Percentiles rank a stretch among this genome's conserved stretches.
Conservation (phyloP, 1,284 basidiomycete genomes). For the Austropuccinia psidii region DNA sequence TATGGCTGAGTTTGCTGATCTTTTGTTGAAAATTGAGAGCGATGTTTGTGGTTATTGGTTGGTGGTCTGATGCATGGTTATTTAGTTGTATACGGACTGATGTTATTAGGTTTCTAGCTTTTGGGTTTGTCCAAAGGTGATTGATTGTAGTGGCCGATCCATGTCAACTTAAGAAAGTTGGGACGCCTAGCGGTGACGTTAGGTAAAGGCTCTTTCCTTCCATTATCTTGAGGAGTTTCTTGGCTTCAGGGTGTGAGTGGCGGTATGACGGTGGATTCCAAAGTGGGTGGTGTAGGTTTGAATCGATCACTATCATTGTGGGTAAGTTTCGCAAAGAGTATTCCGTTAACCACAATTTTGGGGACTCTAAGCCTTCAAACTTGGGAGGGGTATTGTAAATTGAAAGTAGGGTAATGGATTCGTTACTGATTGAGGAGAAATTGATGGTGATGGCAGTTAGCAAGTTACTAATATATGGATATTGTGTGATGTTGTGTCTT, state of each 20-base stretch:
- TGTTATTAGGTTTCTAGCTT: neutral
- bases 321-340: neutral
- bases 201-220: neutral
- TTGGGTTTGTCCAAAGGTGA: neutral
- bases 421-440: no score
- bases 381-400: no score
- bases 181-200: neutral
- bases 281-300: slow-evolving; percentile 4
- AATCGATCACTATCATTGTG: neutral
- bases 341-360: no score
- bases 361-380: no score
- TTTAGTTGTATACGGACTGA: neutral
- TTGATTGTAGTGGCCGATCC: neutral
- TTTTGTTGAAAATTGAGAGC: neutral
- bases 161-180: neutral
- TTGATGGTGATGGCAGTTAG: no score
- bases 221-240: neutral
- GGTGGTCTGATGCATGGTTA: slow-evolving; percentile 19
- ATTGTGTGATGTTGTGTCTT: no score
- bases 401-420: no score
- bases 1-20: neutral
- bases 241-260: neutral
- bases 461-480: no score
- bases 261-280: neutral
- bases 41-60: neutral